Base-by-base conservation (phyloP, 495 filamentous ascomycete species). In the Trichocladium uniseriatum region DNA sequence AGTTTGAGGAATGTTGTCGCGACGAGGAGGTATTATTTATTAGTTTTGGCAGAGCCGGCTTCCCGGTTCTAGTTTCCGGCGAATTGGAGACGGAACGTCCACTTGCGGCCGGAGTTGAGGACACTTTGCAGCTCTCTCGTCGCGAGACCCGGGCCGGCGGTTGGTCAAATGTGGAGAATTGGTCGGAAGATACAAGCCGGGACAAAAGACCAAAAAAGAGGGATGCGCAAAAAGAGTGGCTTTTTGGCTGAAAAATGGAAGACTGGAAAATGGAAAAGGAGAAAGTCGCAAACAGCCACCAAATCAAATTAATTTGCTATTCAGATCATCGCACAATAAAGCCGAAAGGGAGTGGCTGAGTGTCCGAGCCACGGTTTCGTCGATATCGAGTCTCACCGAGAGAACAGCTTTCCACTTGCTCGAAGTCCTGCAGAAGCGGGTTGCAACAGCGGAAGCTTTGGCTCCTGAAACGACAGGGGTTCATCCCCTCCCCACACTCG, bases 51-150 rank as follows among this genome's bases (percentile, higher is more conserved):
- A 9, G 28, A 14, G 35, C 15, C 49, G 49, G 49, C 35, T 39
- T 20, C 41, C 41, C 49, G 49, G 49, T 39, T 51, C 49, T 45
- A 51, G 49, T 45, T 45, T 40, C 48, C 49, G 49, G 49, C 41
- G 40, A 36, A 51, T 39, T 45, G 36, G 35, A 7, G 28, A 51
- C 49, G 42, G 49, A 24, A 42, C 24, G 45, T 39, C 24, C 42
- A 36, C 40, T 11, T n/a, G 49, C 36, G 36, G 18, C 38, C 43
- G 38, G 31, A 18, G 48, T 41, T 56, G 40, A 56, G 53, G 53
- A 56, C 53, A 56, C 48, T 51, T 56, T 56, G 53, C 48, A 54
- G 52, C 46, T 54, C 48, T 48, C 38, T 43, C 8, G 32, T 27
- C 18, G 22, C 29, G 20, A 19, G 13, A 40, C 31, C 40, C 52